phyloP scores from a whole-genome alignment of 345 rosid genomes.

The Euphorbia lathyris region DNA sequence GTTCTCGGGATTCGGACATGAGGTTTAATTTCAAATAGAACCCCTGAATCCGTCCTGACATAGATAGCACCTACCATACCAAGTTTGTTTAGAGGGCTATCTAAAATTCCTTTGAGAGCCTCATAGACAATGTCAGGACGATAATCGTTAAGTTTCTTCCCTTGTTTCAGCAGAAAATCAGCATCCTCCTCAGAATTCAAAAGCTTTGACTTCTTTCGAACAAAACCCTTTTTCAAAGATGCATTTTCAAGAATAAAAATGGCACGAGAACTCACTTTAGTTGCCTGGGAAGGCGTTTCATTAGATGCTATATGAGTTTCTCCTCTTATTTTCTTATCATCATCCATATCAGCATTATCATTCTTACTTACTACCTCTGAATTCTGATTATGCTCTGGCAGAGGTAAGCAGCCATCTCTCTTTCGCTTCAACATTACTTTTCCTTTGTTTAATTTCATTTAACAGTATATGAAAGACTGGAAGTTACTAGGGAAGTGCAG shows the following conservation, averaged over 20 bases:
- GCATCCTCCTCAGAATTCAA: constrained; percentile 6
- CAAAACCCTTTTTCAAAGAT: constrained; percentile 14
- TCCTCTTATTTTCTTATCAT: neutral
- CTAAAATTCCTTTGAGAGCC: constrained; percentile 12
- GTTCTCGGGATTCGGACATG: constrained; percentile 14
- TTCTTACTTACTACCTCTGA: neutral
- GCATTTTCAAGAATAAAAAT: constrained; percentile 15
- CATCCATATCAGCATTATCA: neutral
- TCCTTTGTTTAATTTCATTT: neutral
- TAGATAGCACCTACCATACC: constrained; percentile 13
- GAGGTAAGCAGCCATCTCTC: neutral
- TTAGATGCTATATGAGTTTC: neutral
- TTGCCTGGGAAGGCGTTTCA: too few species aligned
- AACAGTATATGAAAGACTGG: too few species aligned
- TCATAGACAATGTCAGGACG: constrained; percentile 11
- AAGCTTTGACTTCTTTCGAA: constrained; percentile 16
- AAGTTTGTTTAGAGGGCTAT: constrained; percentile 3
- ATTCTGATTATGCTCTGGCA: neutral
- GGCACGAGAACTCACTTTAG: neutral
- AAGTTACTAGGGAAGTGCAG: too few species aligned
- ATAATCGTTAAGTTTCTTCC: constrained; percentile 12
- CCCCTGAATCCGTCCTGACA: constrained; percentile 14
- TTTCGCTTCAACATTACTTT: neutral
- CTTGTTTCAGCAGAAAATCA: constrained; percentile 11
- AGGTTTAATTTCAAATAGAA: constrained; percentile 11